Base-by-base conservation (phyloP, 345 rosid genomes). In the Acer yangbiense region DNA sequence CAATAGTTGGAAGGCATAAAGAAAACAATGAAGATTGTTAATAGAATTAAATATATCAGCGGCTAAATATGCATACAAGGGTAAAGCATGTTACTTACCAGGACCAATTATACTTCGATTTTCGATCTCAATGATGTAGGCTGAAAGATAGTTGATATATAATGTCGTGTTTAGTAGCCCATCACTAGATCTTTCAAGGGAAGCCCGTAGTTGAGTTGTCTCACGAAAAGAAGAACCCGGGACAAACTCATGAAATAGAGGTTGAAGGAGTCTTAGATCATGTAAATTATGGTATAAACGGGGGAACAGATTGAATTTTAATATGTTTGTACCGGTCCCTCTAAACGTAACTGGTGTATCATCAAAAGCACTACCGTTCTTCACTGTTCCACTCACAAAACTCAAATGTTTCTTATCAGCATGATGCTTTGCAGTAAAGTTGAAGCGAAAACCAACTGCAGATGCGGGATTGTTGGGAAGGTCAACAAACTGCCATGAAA, bases 401-500 rank as follows among this genome's bases (percentile, higher is more conserved):
- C 93, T 96, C 71, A 86, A 62, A 80, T 92, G 97, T 73, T 82
- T 89, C 81, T 81, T 77, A 75, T 82, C 81, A 58, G 72, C 83
- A 69, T 81, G 87, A 69, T 82, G 81, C 80, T 82, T 92, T 13
- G 87, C 83, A 66, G 97, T 87, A 43, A 90, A 81, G 82, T 94
- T 94, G 88, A 94, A 96, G 84, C 68, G 93, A 82, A 91, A 94
- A 18, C 97, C 99, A 82, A 90, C 97, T 52, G 99, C 97, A 66
- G 88, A 74, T 1, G 98, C 99, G 75, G 99, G 98, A 43, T 79
- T 79, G 77, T 72, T 89, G 6, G 98, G 97, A 62, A 91, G 86
- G 83, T 96, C 99, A 66, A 96, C 89, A 80, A 90, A 96, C 67
- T 85, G 89, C 98, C 99, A 96, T 0, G 99, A 94, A 79, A 96